These are phyloP conservation scores for Chloromonas sp. DNA, from an alignment of 163 green algal genomes.

Conservation along the genomic window DNA sequence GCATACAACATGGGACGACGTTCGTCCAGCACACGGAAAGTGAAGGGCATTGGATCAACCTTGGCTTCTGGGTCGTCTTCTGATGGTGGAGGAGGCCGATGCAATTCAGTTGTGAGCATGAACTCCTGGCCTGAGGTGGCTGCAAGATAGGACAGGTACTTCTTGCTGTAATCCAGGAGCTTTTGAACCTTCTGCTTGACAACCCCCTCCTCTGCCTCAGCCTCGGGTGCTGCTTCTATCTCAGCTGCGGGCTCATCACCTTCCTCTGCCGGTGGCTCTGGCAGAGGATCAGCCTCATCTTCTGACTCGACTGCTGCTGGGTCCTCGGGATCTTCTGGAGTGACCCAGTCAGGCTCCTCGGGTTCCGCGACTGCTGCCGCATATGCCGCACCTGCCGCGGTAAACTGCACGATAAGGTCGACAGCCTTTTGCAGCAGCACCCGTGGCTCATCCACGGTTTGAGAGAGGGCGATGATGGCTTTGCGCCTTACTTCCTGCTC, in stretches of 20 bases:
- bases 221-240: slow-evolving; percentile 14
- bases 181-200: slow-evolving; percentile 22
- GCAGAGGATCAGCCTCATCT: slow-evolving; percentile 25
- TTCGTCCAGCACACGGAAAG: slow-evolving; percentile 62
- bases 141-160: slow-evolving; percentile 56
- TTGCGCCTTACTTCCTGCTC: slow-evolving; percentile 12
- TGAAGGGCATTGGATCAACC: slow-evolving; percentile 30
- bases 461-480: slow-evolving; percentile 25
- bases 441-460: slow-evolving; percentile 28
- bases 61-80: slow-evolving; percentile 24
- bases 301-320: slow-evolving; percentile 37
- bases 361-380: slow-evolving; percentile 49
- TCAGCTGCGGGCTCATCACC: slow-evolving; percentile 19
- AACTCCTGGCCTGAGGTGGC: slow-evolving; percentile 54
- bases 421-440: slow-evolving; percentile 41
- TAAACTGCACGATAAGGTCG: slow-evolving; percentile 33
- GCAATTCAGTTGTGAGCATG: slow-evolving; percentile 35
- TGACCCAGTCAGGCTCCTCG: slow-evolving; percentile 42
- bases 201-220: slow-evolving; percentile 13
- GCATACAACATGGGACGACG: slow-evolving; percentile 40
- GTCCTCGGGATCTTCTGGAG: slow-evolving; percentile 48
- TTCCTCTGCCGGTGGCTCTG: slow-evolving; percentile 7
- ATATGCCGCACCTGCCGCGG: slow-evolving; percentile 40
- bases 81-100: slow-evolving; percentile 24
- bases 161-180: slow-evolving; percentile 52